Base-by-base conservation (phyloP, 2,329 filamentous ascomycete species). In the Aurifilum marmelostoma region DNA sequence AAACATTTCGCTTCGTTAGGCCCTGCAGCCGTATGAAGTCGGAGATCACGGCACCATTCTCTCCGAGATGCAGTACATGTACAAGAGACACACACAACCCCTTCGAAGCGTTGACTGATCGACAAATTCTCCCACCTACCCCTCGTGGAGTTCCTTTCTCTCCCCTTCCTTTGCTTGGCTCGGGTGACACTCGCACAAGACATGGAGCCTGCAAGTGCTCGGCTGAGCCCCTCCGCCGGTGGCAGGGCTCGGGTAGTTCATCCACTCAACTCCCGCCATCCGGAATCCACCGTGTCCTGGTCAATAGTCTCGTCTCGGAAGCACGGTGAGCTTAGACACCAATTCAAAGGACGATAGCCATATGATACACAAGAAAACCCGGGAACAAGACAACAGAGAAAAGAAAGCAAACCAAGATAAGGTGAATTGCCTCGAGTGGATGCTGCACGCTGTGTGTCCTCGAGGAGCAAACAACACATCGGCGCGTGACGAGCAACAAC, bases 131-230 rank as follows among this genome's bases (percentile, higher is more conserved):
- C 41, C 7, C 18, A 1, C 34, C 34, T 34, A 5, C 6, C 43
- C n/a, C 21, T 47, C 21, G 43, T 47, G 43, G 18, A 43, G 34
- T 34, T 34, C 8, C 34, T 34, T 8, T 34, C 34, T 16, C 21
- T 18, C 12, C 18, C 24, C 32, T 14, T 18, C 52, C 16, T 14
- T 29, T 16, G 24, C 27, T 56, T 29, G 52, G 11, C 4, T 12
- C 24, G 24, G 68, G 69, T 67, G 65, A 71, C 67, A 63, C 39
- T 27, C 24, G 32, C 58, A 69, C 64, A 67, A 71, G 67, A 69
- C 69, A 71, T 62, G 29, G 62, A 6, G 50, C 62, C 62, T 65
- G 69, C 65, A 63, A 61, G 69, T 67, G 34, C 59, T 65, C 67
- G 67, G 67, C 54, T 64, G 43, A 65, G 61, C 52, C 52, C 39